Percentiles rank a stretch among this genome's conserved stretches.
These are phyloP conservation scores for Agarophyton chilense DNA, from an alignment of 23 red algal species.

Conservation along the genomic window DNA sequence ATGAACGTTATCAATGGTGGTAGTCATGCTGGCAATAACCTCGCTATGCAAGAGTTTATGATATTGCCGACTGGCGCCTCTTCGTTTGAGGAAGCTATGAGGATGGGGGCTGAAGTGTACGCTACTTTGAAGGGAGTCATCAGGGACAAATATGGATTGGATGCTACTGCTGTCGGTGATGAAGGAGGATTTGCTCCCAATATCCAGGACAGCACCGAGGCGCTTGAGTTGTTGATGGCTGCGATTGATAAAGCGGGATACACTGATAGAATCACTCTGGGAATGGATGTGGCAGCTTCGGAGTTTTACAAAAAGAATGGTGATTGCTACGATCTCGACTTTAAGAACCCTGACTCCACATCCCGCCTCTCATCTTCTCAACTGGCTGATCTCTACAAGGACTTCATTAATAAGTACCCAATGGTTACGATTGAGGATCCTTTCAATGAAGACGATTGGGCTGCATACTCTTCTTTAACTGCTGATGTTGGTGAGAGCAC, in stretches of 20 bases:
- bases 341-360: slow-evolving; percentile 81
- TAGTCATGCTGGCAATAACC: slow-evolving; percentile 86
- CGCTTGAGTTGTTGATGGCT: slow-evolving; percentile 72
- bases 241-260: slow-evolving; percentile 90
- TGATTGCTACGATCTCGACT: slow-evolving; percentile 88
- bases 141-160: slow-evolving; percentile 92
- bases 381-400: slow-evolving; percentile 86
- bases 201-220: slow-evolving; percentile 85
- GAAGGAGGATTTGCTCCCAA: slow-evolving; percentile 96
- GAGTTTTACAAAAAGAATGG: slow-evolving; percentile 79
- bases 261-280: slow-evolving; percentile 80
- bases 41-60: slow-evolving; percentile 98
- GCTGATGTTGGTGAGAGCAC: slow-evolving; percentile 72
- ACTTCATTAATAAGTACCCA: slow-evolving; percentile 62
- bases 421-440: slow-evolving; percentile 97
- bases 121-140: slow-evolving; percentile 91
- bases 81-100: slow-evolving; percentile 81
- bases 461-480: slow-evolving; percentile 76
- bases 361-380: slow-evolving; percentile 49
- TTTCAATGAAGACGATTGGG: slow-evolving; percentile 94
- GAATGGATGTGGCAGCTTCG: slow-evolving; percentile 87
- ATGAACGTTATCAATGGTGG: slow-evolving; percentile 97
- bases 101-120: slow-evolving; percentile 94
- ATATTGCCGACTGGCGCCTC: slow-evolving; percentile 84
- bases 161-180: slow-evolving; percentile 93